Evolutionary conservation across 2,329 filamentous ascomycete genomes (phyloP), one percentile per base, ranked within the genome.

Genomic region (Pyricularia sp.): DNA sequence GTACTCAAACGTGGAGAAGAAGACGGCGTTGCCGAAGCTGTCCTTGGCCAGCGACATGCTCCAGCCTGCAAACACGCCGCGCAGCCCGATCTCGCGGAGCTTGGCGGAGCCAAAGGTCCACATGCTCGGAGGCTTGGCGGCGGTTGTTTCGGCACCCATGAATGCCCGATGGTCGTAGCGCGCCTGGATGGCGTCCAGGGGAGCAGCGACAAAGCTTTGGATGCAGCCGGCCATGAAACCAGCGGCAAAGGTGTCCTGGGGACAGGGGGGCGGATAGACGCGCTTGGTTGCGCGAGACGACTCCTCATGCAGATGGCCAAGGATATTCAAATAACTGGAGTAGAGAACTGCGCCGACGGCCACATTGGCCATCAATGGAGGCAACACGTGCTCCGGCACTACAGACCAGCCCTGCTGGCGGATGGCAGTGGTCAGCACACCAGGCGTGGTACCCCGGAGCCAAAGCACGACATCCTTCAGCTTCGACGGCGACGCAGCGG

Each of bases 1-100:
- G 65, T 88, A 91, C 78, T 94, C 91, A 71, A 94, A 93, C 0
- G 86, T 86, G 73, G 85, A 86, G 78, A 94, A 94, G 82, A 92
- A 92, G 23, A 91, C 78, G 50, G 88, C 90, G 68, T 85, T 87
- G 14, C 90, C 90, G 6, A 91, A 77, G 31, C 87, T 86, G 74
- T 93, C 90, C 73, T 92, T 92, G 63, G 88, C 74, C 59, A 93
- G 84, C 0, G 86, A 89, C 1, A 94, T 77, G 0, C 86, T 83
- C 86, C 88, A 93, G 59, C 91, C 91, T 1, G 90, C 90, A 74
- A 92, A 93, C 36, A 93, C 86, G 26, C 91, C 91, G 7, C 89
- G 85, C 4, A 86, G 74, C 0, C 91, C 91, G 70, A 94, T 93
- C 69, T 91, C 89, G n/a, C 83, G 82, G 42, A 92, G 83, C 78